A percentile compares a stretch with the other conserved stretches of the same genome.
phyloP scores from a whole-genome alignment of 23 red algal species.

The Gracilaria gracilis region DNA sequence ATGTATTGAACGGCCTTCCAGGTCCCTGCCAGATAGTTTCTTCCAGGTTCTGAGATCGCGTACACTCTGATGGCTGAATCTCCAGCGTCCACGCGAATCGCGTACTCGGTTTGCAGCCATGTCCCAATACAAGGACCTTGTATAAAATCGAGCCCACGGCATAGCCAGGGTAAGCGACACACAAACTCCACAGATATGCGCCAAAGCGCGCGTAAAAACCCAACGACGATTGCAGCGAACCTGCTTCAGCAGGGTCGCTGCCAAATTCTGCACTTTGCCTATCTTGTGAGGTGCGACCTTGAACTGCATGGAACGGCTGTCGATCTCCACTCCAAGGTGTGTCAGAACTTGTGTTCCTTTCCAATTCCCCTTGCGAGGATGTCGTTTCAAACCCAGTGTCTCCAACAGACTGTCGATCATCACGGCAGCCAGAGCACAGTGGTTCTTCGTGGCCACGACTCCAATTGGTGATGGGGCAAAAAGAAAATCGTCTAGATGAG shows the following conservation, averaged over 20 bases:
- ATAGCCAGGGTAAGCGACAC: slow-evolving; percentile 39
- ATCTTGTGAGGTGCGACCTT: not conserved
- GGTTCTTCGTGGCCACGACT: not conserved
- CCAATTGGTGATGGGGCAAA: not conserved
- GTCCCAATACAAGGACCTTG: slow-evolving; percentile 22
- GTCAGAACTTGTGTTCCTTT: not conserved
- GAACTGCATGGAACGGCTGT: slow-evolving; percentile 3
- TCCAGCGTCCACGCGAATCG: not conserved
- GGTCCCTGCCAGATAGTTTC: not conserved
- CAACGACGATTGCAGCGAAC: not conserved
- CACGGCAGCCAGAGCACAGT: not conserved
- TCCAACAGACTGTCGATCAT: not conserved
- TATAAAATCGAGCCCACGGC: slow-evolving; percentile 52
- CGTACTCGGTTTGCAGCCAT: not conserved
- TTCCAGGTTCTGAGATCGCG: slow-evolving; percentile 24
- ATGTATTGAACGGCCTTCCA: slow-evolving; percentile 19
- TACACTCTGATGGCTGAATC: slow-evolving; percentile 40
- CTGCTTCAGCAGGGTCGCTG: not conserved
- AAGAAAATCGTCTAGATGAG: too few relatives aligned
- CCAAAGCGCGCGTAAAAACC: not conserved
- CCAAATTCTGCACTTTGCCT: not conserved
- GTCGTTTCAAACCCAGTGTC: not conserved
- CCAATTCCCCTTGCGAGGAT: not conserved
- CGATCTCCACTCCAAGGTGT: not conserved
- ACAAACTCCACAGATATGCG: slow-evolving; percentile 40